Conservation (phyloP, 768 basidiomycete genomes). For the Cyclocybe aegerita region DNA sequence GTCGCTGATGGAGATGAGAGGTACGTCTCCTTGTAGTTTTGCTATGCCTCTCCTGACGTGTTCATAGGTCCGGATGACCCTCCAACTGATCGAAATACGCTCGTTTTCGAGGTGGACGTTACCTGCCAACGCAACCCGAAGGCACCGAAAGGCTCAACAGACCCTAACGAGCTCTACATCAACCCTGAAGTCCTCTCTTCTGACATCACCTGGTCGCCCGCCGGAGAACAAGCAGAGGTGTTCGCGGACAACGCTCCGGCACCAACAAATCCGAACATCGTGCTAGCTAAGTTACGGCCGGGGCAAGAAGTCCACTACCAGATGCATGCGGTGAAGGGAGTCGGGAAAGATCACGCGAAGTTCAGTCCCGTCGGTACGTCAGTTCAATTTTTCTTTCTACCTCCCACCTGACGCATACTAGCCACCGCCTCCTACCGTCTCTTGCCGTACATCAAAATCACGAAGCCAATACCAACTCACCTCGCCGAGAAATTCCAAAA, state of each 20-base stretch:
- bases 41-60: neutral
- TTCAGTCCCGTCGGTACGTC: constrained; percentile 88
- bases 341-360: constrained; percentile 95
- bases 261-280: constrained; percentile 78
- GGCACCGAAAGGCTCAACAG: constrained; percentile 50
- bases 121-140: constrained; percentile 62
- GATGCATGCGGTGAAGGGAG: constrained; percentile 88
- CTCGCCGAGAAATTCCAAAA: constrained; percentile 78
- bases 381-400: neutral
- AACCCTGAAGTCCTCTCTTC: constrained; percentile 70
- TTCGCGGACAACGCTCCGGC: constrained; percentile 55
- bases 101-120: constrained; percentile 80
- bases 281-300: constrained; percentile 88
- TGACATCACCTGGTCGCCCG: constrained; percentile 73
- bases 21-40: constrained; percentile 24
- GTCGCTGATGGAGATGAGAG: constrained; percentile 57
- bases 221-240: constrained; percentile 74
- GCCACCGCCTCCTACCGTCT: constrained; percentile 96
- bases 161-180: constrained; percentile 66
- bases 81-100: constrained; percentile 86
- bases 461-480: constrained; percentile 74
- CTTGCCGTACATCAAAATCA: constrained; percentile 79
- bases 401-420: constrained; percentile 23
- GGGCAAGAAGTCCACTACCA: constrained; percentile 87
- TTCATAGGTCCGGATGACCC: constrained; percentile 43